These are phyloP conservation scores for Epichloe coenophiala DNA, from an alignment of 2,329 filamentous ascomycete species.

Conservation along the genomic window DNA sequence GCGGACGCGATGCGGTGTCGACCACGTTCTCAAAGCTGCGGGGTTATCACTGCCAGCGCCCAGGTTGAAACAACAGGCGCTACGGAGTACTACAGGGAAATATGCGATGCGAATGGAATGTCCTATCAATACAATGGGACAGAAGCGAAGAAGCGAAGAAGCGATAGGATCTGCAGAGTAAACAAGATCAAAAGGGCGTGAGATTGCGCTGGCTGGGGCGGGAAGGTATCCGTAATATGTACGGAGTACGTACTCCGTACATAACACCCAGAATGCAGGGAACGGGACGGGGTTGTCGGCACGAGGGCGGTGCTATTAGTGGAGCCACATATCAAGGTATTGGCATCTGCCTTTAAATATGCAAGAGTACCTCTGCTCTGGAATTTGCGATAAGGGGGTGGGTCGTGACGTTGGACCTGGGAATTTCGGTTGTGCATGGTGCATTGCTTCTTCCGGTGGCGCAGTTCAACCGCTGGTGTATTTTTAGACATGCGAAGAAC, in stretches of 20 bases:
- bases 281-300: neutral
- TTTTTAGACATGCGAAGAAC: neutral
- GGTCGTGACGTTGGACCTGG: neutral
- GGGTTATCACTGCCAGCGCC: neutral
- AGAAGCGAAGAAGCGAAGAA: neutral
- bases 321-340: neutral
- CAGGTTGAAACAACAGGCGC: no score
- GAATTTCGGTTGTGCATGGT: neutral
- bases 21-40: neutral
- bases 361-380: neutral
- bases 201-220: neutral
- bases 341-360: neutral
- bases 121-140: neutral
- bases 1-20: neutral
- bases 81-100: no score
- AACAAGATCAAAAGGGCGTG: neutral
- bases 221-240: neutral
- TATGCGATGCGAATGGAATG: neutral
- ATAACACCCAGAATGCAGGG: neutral
- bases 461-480: neutral
- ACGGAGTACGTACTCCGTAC: no score
- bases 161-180: neutral
- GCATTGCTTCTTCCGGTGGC: neutral
- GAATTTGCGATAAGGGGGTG: neutral
- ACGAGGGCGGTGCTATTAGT: neutral